Base-by-base conservation (phyloP, 495 filamentous ascomycete genomes). In the Echria macrotheca region DNA sequence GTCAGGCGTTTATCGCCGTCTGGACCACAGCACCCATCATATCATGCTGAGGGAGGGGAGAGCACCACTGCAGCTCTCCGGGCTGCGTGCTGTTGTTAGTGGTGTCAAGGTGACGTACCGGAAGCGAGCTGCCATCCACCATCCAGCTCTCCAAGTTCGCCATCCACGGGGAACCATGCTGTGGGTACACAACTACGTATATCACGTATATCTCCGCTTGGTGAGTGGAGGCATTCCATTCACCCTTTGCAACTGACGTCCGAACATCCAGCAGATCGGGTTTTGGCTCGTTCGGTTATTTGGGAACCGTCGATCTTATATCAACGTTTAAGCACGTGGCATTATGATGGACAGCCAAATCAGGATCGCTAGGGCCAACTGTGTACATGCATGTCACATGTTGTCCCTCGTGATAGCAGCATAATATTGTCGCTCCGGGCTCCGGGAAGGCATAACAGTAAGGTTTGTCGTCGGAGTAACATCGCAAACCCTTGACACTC, bases 81-180 rank as follows among this genome's bases (percentile, higher is more conserved):
- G n/a, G n/a, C n/a, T n/a, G n/a, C n/a, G n/a, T n/a, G 21, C 17
- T 17, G 18, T 25, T 19, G 22, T 35, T 15, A 10, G 15, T 15
- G 25, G 15, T 48, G 45, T 48, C 46, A 39, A 17, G 7, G 35
- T 48, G 46, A 48, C 46, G 46, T 39, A 22, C 11, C 18, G 46
- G 10, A 23, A 10, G 25, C 11, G 5, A 18, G 14, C 28, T n/a
- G 28, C 19, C 9, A 33, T 9, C 9, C 6, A 18, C 18, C 17
- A 23, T 39, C 36, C 18, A 21, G 17, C 5, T 22, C 17, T 41
- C 38, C n/a, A n/a, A n/a, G n/a, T n/a, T n/a, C n/a, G n/a, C n/a
- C n/a, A n/a, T n/a, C n/a, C n/a, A n/a, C n/a, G n/a, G n/a, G n/a
- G n/a, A n/a, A n/a, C n/a, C n/a, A n/a, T n/a, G n/a, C n/a, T n/a